Evolutionary conservation across 2,329 filamentous ascomycete genomes (phyloP), one percentile per base, ranked within the genome.

Genomic region (Cladophialophora carrionii): DNA sequence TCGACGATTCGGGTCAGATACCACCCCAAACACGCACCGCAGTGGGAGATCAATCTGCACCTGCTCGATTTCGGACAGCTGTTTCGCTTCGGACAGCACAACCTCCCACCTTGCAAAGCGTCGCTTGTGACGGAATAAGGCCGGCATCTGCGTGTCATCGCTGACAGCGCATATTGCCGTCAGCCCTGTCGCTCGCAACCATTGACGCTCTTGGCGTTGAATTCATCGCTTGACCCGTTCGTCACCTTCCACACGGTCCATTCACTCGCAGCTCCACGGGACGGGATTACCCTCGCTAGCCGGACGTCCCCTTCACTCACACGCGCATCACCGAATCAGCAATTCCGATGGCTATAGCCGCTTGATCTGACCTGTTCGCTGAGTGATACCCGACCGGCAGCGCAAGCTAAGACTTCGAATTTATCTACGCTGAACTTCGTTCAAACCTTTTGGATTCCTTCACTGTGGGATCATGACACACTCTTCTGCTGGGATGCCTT

Each of bases 401-500:
- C 57, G 34, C 58, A 14, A 62, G 60, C 57, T 56, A 32, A 58
- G 29, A 61, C 41, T 41, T 46, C 41, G 48, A 43, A 31, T 51
- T 14, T 43, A 57, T n/a, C 17, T 55, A 41, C 32, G 57, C 57
- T n/a, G 26, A 22, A 34, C 49, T 34, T 43, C 24, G 12, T 8
- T 49, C 31, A 20, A n/a, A 37, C 17, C 17, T 48, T 32, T 17
- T 24, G n/a, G 12, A 8, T n/a, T 10, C 43, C 48, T 59, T 55
- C 48, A 63, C 29, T 57, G 31, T 55, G 22, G 20, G 62, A 66
- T 56, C 62, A 87, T 87, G 84, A 81, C 81, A 71, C 81, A 83
- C 73, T 82, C 83, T 73, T 82, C 82, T 73, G 82, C 81, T 68
- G 78, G 79, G 65, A 81, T 83, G 73, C 83, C 86, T 61, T 89